Conservation (phyloP, 2,329 filamentous ascomycete genomes). For the Biscogniauxia sp. region DNA sequence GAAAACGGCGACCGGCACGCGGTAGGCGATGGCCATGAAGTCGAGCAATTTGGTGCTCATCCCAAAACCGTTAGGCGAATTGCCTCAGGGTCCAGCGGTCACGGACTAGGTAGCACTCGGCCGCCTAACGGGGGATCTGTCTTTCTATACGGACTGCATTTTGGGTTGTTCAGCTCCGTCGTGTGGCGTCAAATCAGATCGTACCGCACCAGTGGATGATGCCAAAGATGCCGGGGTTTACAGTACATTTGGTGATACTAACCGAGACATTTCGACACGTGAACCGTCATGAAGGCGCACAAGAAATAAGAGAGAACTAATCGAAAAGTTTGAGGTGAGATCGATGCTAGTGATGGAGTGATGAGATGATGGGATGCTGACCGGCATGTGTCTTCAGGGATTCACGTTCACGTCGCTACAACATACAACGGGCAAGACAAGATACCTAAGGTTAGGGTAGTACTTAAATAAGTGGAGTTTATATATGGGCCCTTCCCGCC, state of each 20-base stretch:
- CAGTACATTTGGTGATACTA: too few species aligned
- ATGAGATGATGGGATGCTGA: too few species aligned
- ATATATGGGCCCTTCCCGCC: neutral
- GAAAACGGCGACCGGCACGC: neutral
- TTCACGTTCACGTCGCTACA: too few species aligned
- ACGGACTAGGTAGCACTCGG: neutral
- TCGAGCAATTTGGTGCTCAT: neutral
- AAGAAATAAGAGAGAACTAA: too few species aligned
- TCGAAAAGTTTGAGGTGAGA: too few species aligned
- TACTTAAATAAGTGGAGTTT: too few species aligned
- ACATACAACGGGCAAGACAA: too few species aligned
- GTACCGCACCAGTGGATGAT: neutral
- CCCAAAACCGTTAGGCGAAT: neutral
- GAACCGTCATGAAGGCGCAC: too few species aligned
- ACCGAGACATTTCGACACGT: too few species aligned
- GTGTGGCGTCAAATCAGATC: neutral
- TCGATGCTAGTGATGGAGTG: too few species aligned
- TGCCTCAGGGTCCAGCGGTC: neutral
- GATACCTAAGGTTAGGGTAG: too few species aligned
- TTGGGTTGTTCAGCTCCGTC: neutral
- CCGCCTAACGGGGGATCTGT: neutral
- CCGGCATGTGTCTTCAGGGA: neutral
- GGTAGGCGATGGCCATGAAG: neutral
- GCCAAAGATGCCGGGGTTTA: neutral
- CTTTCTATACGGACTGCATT: neutral